Evolutionary conservation across 116 monocot genomes (phyloP), one percentile per base, ranked within the genome.

Genomic region (Zostera marina): DNA sequence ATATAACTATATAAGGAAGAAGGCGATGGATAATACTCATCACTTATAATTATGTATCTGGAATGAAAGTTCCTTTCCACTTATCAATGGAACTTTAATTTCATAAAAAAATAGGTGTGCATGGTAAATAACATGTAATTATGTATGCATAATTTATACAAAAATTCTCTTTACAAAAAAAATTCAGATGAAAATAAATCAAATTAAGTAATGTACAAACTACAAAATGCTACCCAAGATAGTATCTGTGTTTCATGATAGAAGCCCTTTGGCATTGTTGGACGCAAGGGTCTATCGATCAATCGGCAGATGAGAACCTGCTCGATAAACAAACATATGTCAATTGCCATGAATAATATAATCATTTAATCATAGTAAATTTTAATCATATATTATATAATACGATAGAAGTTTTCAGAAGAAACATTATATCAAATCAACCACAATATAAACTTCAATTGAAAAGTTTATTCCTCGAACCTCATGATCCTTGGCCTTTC

Each of bases 241-340:
- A 89, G 63, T 76, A 98, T 78, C 66, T 98, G 96, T 39, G 86
- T 98, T 64, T 98, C 96, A 67, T 98, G 71, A 72, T 90, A 98
- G 78, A 98, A 98, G 19, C 96, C 96, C 73, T 90, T 90, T 12
- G 90, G 96, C 96, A 98, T 98, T n/a, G 96, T 98, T 52, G 96
- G 90, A 42, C 90, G 85, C 70, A 98, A 73, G 14, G 96, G 96
- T 64, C 96, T 85, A 54, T 98, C 96, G 63, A 98, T 98, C 73
- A 98, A 73, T 77, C 96, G 79, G 76, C 89, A 98, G 7, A 86
- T 79, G 38, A 98, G 88, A 56, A 98, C 96, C 96, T 96, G 75
- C 69, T 70, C 42, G 20, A 20, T 64, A n/a, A n/a, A 62, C 26
- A 66, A 55, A 42, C 25, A 42, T 19, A 42, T 43, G 0, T 8